Evolutionary conservation across 140 eudicot genomes (phyloP).

Genomic region (Flaveria floridana): DNA sequence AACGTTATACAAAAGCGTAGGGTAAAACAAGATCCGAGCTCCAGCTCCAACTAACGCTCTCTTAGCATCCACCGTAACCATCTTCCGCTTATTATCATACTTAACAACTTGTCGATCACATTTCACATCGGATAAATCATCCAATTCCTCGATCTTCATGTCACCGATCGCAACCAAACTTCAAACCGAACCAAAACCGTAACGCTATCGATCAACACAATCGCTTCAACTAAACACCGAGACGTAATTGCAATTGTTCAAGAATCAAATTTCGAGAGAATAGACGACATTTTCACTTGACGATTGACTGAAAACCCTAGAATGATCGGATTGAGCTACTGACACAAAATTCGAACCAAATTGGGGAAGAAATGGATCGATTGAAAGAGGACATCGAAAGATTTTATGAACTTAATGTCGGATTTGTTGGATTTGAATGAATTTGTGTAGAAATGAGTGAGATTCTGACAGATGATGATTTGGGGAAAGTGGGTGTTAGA

Average conservation of each 20-base stretch:
- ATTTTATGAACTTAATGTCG: background rate
- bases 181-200: conserved; percentile 35
- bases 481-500: background rate
- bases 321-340: conserved; percentile 10
- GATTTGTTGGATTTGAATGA: background rate
- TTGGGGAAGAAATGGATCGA: conserved; percentile 24
- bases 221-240: conserved; percentile 24
- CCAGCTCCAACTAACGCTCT: conserved; percentile 82
- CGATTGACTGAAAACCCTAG: conserved; percentile 21
- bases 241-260: conserved; percentile 26
- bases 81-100: conserved; percentile 30
- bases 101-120: conserved; percentile 7
- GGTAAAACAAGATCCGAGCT: conserved; percentile 78
- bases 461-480: background rate
- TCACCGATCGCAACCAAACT: conserved; percentile 37
- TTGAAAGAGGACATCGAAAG: background rate
- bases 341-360: conserved; percentile 14
- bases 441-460: conserved; percentile 13
- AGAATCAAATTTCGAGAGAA: background rate
- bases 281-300: conserved; percentile 14
- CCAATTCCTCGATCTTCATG: conserved; percentile 70
- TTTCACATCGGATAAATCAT: conserved; percentile 35
- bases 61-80: conserved; percentile 63
- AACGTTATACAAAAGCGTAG: conserved; percentile 82
- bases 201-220: conserved; percentile 24